These are phyloP conservation scores for Klebsormidium nitens DNA, from an alignment of 139 green algal genomes.

Conservation along the genomic window DNA sequence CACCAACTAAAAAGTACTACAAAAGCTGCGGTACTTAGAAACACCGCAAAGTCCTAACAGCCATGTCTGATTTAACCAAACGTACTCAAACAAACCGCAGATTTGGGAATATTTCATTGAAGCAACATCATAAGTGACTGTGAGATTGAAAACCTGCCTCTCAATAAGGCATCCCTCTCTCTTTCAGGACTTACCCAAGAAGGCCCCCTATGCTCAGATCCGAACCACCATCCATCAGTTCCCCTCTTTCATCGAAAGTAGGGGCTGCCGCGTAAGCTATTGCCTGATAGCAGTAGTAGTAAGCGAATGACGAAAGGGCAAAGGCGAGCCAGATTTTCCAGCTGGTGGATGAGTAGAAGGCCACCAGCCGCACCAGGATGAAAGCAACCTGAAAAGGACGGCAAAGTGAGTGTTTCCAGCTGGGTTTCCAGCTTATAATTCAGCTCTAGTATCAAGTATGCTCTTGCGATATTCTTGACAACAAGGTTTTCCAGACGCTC, in stretches of 20 bases:
- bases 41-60: neutral
- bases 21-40: neutral
- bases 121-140: neutral
- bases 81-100: no score
- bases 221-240: neutral
- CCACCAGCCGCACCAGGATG: neutral
- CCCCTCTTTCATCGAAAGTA: neutral
- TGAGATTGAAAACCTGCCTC: neutral
- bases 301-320: neutral
- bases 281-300: neutral
- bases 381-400: neutral
- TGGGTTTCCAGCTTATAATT: no score
- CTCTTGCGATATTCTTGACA: no score
- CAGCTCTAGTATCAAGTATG: no score
- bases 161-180: neutral
- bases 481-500: no score
- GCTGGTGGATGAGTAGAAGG: neutral
- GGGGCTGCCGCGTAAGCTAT: neutral
- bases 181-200: neutral
- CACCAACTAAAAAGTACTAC: neutral
- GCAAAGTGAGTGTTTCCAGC: no score
- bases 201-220: constrained; percentile 10
- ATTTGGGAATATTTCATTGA: neutral
- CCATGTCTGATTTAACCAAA: neutral
- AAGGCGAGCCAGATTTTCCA: neutral